Evolutionary conservation across 768 basidiomycete species (phyloP).

Genomic region (Leccinum incarnatum): DNA sequence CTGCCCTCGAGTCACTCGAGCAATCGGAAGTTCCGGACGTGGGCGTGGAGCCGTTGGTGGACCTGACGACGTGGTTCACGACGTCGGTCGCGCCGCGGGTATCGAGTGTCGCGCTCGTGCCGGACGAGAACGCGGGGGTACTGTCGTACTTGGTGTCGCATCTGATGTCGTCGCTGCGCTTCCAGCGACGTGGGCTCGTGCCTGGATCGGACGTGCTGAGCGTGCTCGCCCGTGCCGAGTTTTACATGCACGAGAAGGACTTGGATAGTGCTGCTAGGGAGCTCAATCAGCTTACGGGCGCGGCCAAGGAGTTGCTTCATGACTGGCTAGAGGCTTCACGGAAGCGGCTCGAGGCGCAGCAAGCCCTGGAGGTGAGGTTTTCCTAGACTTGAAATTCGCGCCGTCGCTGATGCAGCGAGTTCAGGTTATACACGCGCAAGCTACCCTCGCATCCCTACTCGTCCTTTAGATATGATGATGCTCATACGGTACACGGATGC

Average conservation of each 20-base stretch:
- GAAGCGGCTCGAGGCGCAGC: slow-evolving; percentile 83
- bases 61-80: slow-evolving; percentile 76
- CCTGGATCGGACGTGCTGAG: slow-evolving; percentile 83
- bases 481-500: slow-evolving; percentile 8
- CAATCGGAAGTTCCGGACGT: neutral
- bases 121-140: slow-evolving; percentile 85
- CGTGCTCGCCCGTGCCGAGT: slow-evolving; percentile 84
- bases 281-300: slow-evolving; percentile 85
- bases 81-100: slow-evolving; percentile 81
- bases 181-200: slow-evolving; percentile 70
- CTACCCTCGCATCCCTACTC: slow-evolving; percentile 76
- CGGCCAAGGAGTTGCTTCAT: slow-evolving; percentile 64
- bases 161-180: slow-evolving; percentile 69
- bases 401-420: slow-evolving; percentile 12
- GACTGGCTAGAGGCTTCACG: slow-evolving; percentile 95
- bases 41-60: neutral
- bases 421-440: slow-evolving; percentile 81
- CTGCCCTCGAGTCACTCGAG: neutral
- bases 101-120: slow-evolving; percentile 87
- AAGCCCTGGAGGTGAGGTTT: slow-evolving; percentile 74
- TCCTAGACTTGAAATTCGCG: neutral
- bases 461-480: slow-evolving; percentile 52
- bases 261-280: slow-evolving; percentile 80
- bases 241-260: slow-evolving; percentile 89
- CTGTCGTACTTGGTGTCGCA: slow-evolving; percentile 84